Evolutionary conservation across 2,329 filamentous ascomycete species (phyloP).

Genomic region (Myriosclerotinia curreyana): DNA sequence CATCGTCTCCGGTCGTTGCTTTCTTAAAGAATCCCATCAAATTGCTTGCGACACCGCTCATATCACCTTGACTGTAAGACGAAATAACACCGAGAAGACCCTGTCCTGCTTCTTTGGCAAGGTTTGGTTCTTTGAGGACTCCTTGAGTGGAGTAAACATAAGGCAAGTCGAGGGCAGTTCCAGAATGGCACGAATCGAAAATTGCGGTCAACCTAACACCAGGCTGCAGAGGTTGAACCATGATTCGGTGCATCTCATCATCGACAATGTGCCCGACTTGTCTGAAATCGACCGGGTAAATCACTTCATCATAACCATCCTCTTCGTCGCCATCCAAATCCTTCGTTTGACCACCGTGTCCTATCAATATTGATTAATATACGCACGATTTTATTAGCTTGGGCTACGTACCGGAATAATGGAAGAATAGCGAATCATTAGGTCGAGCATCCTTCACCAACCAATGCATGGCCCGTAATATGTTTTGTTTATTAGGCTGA

Average conservation of each 20-base stretch:
- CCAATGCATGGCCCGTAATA: constrained; percentile 96
- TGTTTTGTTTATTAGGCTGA: constrained; percentile 93
- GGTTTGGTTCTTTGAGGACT: constrained; percentile 65
- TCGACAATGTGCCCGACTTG: constrained; percentile 79
- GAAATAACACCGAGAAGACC: constrained; percentile 59
- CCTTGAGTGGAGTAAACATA: constrained; percentile 69
- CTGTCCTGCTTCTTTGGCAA: constrained; percentile 65
- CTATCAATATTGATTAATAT: constrained; percentile 42
- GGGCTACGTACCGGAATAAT: constrained; percentile 74
- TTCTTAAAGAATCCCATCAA: constrained; percentile 87
- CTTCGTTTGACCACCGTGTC: constrained; percentile 77
- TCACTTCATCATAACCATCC: constrained; percentile 79
- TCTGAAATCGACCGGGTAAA: constrained; percentile 79
- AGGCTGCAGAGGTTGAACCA: constrained; percentile 72
- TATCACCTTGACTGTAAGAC: constrained; percentile 72
- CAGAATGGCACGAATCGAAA: constrained; percentile 68
- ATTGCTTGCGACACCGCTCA: constrained; percentile 74
- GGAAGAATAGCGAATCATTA: constrained; percentile 95
- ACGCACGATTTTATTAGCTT: constrained; percentile 24
- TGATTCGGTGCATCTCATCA: constrained; percentile 76
- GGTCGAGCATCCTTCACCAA: constrained; percentile 87
- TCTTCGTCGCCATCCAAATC: constrained; percentile 78
- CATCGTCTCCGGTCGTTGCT: constrained; percentile 73
- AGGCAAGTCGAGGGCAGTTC: constrained; percentile 62
- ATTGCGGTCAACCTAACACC: constrained; percentile 77